Conservation (phyloP, 2,329 filamentous ascomycete genomes). For the Rutstroemia sp. region DNA sequence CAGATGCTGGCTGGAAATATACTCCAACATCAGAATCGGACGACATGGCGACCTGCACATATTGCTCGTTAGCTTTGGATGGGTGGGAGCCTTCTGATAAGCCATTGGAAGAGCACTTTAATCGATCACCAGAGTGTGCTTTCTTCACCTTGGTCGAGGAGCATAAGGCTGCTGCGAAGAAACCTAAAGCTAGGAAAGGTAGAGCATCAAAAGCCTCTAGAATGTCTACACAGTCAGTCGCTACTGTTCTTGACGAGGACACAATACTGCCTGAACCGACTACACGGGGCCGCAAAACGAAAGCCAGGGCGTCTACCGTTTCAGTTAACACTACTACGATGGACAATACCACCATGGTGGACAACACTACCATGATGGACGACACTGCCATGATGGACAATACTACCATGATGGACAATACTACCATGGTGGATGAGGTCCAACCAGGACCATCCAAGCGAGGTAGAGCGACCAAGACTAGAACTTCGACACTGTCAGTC, state of each 20-base stretch:
- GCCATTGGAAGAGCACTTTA: constrained; percentile 80
- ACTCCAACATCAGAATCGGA: constrained; percentile 76
- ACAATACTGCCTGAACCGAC: too few relatives aligned
- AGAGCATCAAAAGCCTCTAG: constrained; percentile 64
- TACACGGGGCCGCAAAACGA: too few relatives aligned
- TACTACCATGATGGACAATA: too few relatives aligned
- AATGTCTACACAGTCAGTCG: constrained; percentile 50
- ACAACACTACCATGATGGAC: too few relatives aligned
- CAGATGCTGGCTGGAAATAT: constrained; percentile 89
- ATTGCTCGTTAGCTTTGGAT: constrained; percentile 83
- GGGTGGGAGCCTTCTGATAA: constrained; percentile 93
- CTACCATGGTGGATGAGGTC: too few relatives aligned
- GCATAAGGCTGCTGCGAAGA: constrained; percentile 43
- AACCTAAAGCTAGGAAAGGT: constrained; percentile 44
- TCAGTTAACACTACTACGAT: too few relatives aligned
- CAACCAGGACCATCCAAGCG: constrained; percentile 35
- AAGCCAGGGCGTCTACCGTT: too few relatives aligned
- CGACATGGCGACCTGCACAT: constrained; percentile 85
- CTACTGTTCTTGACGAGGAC: constrained; percentile 42
- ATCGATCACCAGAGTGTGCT: constrained; percentile 67
- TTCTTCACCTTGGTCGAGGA: constrained; percentile 69
- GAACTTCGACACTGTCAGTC: constrained; percentile 51
- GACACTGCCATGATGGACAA: too few relatives aligned
- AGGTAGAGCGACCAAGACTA: constrained; percentile 57
- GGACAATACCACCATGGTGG: too few relatives aligned